Percentiles rank a stretch among this genome's conserved stretches.
Conservation (phyloP, 2,329 filamentous ascomycete genomes). For the Talaromyces sp. region DNA sequence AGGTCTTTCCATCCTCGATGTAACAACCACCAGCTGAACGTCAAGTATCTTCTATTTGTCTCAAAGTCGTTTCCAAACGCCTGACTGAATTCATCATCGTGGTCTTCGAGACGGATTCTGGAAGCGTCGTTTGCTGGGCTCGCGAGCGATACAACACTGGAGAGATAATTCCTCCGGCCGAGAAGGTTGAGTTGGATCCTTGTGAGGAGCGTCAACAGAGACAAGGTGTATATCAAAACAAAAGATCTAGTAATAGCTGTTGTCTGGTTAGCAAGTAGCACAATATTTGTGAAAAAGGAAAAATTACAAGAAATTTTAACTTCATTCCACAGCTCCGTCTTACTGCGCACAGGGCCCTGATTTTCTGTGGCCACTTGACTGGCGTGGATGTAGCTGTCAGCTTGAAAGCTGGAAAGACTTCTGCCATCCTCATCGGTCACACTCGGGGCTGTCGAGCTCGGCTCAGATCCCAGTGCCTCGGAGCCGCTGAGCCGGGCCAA, state of each 20-base stretch:
- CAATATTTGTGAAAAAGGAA: neutral
- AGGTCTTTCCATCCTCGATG: conserved; percentile 84
- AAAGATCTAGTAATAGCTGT: conserved; percentile 84
- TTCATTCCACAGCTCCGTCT: conserved; percentile 94
- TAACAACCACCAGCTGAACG: conserved; percentile 96
- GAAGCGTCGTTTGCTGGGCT: conserved; percentile 64
- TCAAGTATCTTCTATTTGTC: conserved; percentile 89
- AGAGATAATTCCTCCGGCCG: conserved; percentile 89
- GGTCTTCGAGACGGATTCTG: conserved; percentile 84
- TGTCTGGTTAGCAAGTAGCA: conserved; percentile 6
- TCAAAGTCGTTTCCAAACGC: conserved; percentile 90
- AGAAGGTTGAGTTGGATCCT: conserved; percentile 95
- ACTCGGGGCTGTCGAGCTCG: conserved; percentile 56
- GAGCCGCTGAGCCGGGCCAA: conserved; percentile 52
- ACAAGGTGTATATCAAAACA: conserved; percentile 85
- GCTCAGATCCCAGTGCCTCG: conserved; percentile 53
- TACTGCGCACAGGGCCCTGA: conserved; percentile 64
- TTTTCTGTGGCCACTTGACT: conserved; percentile 60
- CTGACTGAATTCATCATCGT: conserved; percentile 84
- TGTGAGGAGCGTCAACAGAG: conserved; percentile 83
- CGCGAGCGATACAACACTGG: conserved; percentile 86
- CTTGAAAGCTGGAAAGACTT: conserved; percentile 69
- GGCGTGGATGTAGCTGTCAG: conserved; percentile 75
- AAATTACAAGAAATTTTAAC: conserved; percentile 84
- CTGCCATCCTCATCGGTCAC: conserved; percentile 75